Evolutionary conservation across 768 basidiomycete species (phyloP), one percentile per base, ranked within the genome.

Genomic region (Pleurotus giganteus): DNA sequence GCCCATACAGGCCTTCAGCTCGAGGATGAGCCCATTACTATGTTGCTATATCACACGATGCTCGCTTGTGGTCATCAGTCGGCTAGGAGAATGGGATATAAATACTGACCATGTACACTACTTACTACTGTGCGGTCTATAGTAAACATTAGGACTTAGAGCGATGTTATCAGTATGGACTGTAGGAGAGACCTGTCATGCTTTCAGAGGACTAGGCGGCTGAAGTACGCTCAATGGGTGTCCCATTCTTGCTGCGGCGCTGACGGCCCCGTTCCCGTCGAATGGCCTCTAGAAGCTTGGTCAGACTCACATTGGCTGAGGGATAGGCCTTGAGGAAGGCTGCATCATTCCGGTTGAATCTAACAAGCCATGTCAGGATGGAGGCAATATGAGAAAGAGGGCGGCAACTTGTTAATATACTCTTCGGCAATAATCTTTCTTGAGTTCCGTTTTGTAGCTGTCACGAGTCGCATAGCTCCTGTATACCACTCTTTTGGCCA

Each of bases 401-500:
- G 7, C 2, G 3, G 21, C 28, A 24, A 47, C 42, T 24, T 52
- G 49, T 36, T 27, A 17, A 39, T 21, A 26, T 41, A 57, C n/a
- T 53, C 56, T 2, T 34, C 3, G 13, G 37, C 49, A 2, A 57
- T 31, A 28, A 44, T 39, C 42, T 53, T 3, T n/a, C 51, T 6
- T 2, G 37, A 27, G 13, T 28, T n/a, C 7, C 56, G 56, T 41
- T 57, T 57, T 21, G 43, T 32, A 5, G n/a, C 56, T 4, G 43
- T 43, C 34, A 53, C 24, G n/a, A 26, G 26, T 13, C 56, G 11
- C 50, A 53, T 57, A 4, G 1, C 17, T 3, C 31, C 29, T 21
- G 56, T 53, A 41, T 57, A 57, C 50, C 51, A 57, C 24, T 53
- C 56, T 9, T 5, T 3, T 11, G 51, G 51, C 56, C 56, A 57